Base-by-base conservation (phyloP, 2,329 filamentous ascomycete species). In the Rutstroemia sp. region DNA sequence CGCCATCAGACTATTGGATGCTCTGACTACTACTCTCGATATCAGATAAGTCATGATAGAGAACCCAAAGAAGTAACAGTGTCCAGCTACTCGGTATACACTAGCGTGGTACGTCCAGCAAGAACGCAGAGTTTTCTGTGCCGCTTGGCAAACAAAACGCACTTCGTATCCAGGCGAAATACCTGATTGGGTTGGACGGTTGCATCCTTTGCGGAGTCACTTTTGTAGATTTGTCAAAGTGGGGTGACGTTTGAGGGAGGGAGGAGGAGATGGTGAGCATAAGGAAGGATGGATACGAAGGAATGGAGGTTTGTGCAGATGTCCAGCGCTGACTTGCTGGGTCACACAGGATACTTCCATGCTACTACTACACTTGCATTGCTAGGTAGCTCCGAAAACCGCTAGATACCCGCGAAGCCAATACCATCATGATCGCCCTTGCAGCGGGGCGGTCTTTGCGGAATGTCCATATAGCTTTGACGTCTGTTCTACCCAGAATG, bases 211-310 rank as follows among this genome's bases (percentile, higher is more conserved):
- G 14, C 44, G 10, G 19, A 47, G 19, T 30, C 23, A 19, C 17
- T 27, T 14, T 47, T 30, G 21, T 16, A 16, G 14, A 44, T 44
- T 44, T 44, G 41, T 19, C 21, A 38, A 39, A 37, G 25, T 49
- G 38, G 38, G 27, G 38, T 38, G 46, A 55, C 34, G 12, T 12
- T 19, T 9, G 17, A 16, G 6, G n/a, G 41, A 44, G 4, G n/a
- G 14, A 17, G 23, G 45, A 16, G 46, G 46, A 55, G 46, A 50
- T 23, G 44, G 25, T 27, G 44, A 45, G 27, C n/a, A 51, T 12
- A 55, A 16, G 12, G 39, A 51, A 51, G 47, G 38, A 51, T 55
- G 27, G 45, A 55, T 55, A 51, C 53, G 46, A 55, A 55, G 37
- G 5, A 38, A 39, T 21, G 9, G 16, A 42, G 17, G 17, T n/a